Conservation (phyloP, 2,329 filamentous ascomycete species). For the Tolypocladium tundrense region DNA sequence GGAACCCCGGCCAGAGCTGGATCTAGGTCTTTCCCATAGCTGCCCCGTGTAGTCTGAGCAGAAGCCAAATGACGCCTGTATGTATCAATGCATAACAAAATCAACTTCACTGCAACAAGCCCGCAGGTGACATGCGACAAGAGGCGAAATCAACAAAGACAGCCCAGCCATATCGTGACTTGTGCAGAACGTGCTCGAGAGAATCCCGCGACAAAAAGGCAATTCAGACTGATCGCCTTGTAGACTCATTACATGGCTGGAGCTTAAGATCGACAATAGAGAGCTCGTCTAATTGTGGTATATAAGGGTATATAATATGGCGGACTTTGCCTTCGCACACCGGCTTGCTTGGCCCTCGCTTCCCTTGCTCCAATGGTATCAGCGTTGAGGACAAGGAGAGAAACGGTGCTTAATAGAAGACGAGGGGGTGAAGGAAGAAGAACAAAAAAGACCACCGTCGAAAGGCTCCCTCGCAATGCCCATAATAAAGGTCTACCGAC, state of each 20-base stretch:
- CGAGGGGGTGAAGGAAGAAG: not conserved
- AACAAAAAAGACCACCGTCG: not conserved
- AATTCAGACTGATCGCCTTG: not conserved
- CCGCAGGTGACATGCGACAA: not conserved
- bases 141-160: too few species aligned
- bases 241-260: not conserved
- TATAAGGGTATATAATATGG: not conserved
- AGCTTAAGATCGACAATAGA: not conserved
- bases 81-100: constrained; percentile 5
- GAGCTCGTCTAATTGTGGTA: not conserved
- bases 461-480: not conserved
- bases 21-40: not conserved
- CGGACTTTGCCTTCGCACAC: not conserved
- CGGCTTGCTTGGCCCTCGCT: not conserved
- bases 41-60: not conserved
- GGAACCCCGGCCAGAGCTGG: not conserved
- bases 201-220: not conserved
- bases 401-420: not conserved
- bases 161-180: not conserved
- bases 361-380: not conserved
- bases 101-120: not conserved
- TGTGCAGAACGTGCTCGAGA: not conserved
- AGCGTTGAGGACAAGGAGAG: not conserved
- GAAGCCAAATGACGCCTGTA: constrained; percentile 4
- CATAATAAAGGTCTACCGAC: not conserved